A percentile compares a stretch with the other conserved stretches of the same genome.
Conservation (phyloP, 148 eudicot species). For the Nyssa sinensis region DNA sequence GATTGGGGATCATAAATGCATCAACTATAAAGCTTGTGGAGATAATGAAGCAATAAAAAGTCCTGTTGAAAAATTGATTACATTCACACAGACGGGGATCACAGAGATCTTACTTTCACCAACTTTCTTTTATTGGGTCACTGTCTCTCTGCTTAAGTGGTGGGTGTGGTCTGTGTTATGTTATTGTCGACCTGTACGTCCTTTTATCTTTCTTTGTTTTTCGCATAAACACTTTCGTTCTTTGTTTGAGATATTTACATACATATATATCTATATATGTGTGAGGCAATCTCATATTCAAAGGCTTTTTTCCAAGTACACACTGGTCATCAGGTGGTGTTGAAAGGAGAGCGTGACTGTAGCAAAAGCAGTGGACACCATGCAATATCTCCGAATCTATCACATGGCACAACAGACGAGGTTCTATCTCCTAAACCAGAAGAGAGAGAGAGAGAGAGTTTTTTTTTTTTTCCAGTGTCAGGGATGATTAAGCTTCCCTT, state of each 20-base stretch:
- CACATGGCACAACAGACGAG: too few species aligned
- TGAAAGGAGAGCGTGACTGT: background rate
- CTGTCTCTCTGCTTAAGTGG: background rate
- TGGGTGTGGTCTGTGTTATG: background rate
- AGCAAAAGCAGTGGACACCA: too few species aligned
- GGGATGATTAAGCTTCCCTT: too few species aligned
- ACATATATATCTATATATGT: too few species aligned
- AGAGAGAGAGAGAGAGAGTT: too few species aligned
- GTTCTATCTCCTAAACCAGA: too few species aligned
- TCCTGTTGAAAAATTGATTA: too few species aligned
- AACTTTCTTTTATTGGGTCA: background rate
- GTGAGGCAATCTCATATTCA: background rate
- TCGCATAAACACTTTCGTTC: background rate
- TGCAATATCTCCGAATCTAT: too few species aligned
- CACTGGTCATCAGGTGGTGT: background rate
- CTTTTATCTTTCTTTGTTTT: background rate
- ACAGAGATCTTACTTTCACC: background rate
- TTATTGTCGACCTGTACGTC: background rate
- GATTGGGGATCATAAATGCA: too few species aligned
- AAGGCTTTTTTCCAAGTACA: background rate
- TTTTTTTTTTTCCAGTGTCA: too few species aligned
- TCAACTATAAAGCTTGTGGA: too few species aligned
- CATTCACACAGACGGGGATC: background rate
- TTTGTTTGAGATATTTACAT: background rate
- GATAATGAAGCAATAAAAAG: background rate